These are phyloP conservation scores for Salvia rosmarinus DNA, from an alignment of 257 asterid species.

Conservation along the genomic window DNA sequence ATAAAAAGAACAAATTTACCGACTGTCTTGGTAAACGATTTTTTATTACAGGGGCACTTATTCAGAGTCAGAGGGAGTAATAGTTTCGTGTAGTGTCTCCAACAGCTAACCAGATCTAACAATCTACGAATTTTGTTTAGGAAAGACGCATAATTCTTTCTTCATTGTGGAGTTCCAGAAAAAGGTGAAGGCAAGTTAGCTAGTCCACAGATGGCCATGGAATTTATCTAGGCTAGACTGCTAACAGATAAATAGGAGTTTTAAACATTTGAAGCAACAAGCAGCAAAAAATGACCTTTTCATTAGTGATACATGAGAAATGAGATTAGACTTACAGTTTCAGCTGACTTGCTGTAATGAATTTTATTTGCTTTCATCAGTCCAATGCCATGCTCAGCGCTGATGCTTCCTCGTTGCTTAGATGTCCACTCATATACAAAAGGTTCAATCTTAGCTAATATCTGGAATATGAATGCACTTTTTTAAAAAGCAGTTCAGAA, in stretches of 20 bases:
- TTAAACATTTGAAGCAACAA: neutral
- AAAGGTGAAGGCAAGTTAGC: neutral
- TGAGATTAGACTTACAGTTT: slow-evolving; percentile 60
- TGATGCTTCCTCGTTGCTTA: slow-evolving; percentile 90
- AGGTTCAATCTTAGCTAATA: slow-evolving; percentile 81
- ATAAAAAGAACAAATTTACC: no score
- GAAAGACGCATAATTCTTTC: neutral
- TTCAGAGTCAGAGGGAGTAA: no score
- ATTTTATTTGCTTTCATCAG: slow-evolving; percentile 92
- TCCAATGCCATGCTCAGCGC: slow-evolving; percentile 98
- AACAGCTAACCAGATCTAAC: no score
- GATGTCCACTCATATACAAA: slow-evolving; percentile 98
- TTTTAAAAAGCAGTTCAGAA: slow-evolving; percentile 23
- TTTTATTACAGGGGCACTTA: no score
- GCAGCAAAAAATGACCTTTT: neutral
- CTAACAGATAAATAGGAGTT: neutral
- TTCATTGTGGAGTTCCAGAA: neutral
- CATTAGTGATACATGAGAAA: neutral
- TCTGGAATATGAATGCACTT: slow-evolving; percentile 46
- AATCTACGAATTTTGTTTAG: no score
- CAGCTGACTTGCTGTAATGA: slow-evolving; percentile 90
- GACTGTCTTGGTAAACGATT: no score
- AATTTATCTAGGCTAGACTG: neutral
- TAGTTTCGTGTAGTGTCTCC: no score
- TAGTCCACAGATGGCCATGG: neutral